A percentile compares a stretch with the other conserved stretches of the same genome.
These are phyloP conservation scores for Sergeia podlipaevii DNA, from an alignment of 208 protist genomes.

Conservation along the genomic window DNA sequence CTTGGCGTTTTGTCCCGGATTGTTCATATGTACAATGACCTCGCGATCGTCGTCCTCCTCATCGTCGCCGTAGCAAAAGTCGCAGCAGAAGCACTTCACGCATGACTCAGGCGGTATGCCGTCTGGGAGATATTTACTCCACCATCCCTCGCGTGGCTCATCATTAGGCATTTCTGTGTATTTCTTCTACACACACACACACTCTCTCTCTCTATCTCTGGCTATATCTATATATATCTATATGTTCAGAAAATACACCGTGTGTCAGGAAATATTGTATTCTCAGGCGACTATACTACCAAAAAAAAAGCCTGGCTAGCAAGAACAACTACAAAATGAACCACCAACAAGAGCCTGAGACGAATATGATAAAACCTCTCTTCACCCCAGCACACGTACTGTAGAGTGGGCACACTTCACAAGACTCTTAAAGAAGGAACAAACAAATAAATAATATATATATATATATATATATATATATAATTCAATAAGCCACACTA, in stretches of 20 bases:
- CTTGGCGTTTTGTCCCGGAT: slow-evolving; percentile 45
- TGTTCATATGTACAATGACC: slow-evolving; percentile 83
- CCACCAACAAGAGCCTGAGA: no score
- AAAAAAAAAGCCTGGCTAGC: no score
- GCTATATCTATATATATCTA: no score
- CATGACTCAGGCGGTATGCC: slow-evolving; percentile 22
- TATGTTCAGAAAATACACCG: no score
- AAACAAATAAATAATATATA: slow-evolving; percentile 5
- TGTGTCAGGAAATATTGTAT: no score
- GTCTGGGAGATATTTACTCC: slow-evolving; percentile 19
- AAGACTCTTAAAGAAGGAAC: slow-evolving; percentile 7
- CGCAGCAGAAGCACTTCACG: slow-evolving; percentile 41
- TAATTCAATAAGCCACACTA: no score
- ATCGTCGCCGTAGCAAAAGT: slow-evolving; percentile 19
- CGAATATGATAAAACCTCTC: no score
- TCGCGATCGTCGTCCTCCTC: slow-evolving; percentile 48
- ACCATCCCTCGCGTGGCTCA: slow-evolving; percentile 10
- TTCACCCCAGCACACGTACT: no score
- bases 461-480: slow-evolving; percentile 7
- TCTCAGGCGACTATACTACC: no score
- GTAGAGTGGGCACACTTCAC: no score
- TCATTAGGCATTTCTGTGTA: slow-evolving; percentile 13
- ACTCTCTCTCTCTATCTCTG: background rate
- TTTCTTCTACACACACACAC: no score
- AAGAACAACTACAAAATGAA: no score